Conservation (phyloP, 2,329 filamentous ascomycete species). For the Penicillium psychrosexuale region DNA sequence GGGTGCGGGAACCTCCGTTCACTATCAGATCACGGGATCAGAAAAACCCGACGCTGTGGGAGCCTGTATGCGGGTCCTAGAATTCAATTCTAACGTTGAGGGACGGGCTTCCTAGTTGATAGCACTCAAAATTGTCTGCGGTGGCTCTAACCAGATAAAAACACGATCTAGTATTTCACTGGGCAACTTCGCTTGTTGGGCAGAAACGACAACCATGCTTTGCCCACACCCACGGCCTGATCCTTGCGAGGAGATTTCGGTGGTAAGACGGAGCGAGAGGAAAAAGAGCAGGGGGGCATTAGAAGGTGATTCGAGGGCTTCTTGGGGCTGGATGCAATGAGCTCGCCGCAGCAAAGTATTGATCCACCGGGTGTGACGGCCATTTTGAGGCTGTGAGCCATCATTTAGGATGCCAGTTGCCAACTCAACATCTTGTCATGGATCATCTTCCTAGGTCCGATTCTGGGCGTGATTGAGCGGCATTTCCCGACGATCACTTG, state of each 20-base stretch:
- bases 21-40: conserved; percentile 41
- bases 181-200: conserved; percentile 23
- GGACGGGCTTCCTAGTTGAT: conserved; percentile 7
- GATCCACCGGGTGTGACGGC: conserved; percentile 20
- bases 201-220: conserved; percentile 20
- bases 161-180: conserved; percentile 2
- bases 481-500: conserved; percentile 22
- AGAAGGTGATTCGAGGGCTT: conserved; percentile 28
- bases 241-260: conserved; percentile 28
- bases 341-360: conserved; percentile 15
- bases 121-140: conserved; percentile 5
- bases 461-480: conserved; percentile 19
- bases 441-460: conserved; percentile 21
- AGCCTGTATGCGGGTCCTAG: conserved; percentile 34
- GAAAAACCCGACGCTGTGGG: conserved; percentile 37
- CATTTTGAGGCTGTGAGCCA: conserved; percentile 22
- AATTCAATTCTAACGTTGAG: conserved; percentile 43
- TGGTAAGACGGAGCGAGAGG: conserved; percentile 26
- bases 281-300: conserved; percentile 26
- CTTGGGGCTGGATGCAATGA: conserved; percentile 15
- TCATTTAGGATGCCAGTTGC: conserved; percentile 28
- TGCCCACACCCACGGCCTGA: conserved; percentile 16
- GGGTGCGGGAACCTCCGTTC: conserved; percentile 34
- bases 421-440: conserved; percentile 29
- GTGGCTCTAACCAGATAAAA: conserved; percentile 2